Conservation (phyloP, 352 stramenopile species). For the Phytophthora ramorum region DNA sequence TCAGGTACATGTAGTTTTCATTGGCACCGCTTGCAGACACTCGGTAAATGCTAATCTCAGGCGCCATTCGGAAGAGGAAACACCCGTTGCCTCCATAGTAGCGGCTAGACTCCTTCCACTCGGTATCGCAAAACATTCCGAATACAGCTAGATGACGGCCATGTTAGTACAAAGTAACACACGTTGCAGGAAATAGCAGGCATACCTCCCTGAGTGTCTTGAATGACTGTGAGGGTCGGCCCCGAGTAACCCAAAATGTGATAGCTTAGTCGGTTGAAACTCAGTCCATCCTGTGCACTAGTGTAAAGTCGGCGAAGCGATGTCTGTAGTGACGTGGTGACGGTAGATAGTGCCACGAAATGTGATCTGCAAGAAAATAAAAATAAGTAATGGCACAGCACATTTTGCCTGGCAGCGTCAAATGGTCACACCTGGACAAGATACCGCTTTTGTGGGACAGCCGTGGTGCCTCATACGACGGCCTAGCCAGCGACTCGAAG, state of each 20-base stretch:
- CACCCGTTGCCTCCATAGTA: constrained; percentile 85
- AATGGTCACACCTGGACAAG: constrained; percentile 59
- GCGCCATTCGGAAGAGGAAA: constrained; percentile 79
- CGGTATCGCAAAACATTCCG: constrained; percentile 86
- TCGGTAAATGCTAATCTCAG: constrained; percentile 70
- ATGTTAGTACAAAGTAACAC: not conserved
- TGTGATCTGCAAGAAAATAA: constrained; percentile 55
- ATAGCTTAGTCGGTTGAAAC: constrained; percentile 85
- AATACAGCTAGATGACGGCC: constrained; percentile 63
- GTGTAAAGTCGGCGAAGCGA: constrained; percentile 78
- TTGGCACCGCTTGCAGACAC: constrained; percentile 52
- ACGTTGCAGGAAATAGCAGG: not conserved
- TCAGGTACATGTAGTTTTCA: constrained; percentile 88
- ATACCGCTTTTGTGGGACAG: constrained; percentile 77
- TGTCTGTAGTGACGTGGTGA: constrained; percentile 66
- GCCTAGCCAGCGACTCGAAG: constrained; percentile 56
- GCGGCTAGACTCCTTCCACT: constrained; percentile 85
- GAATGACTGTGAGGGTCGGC: constrained; percentile 74
- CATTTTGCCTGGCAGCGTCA: not conserved
- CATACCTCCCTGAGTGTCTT: constrained; percentile 68
- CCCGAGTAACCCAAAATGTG: constrained; percentile 85
- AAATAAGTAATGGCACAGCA: not conserved
- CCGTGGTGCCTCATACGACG: constrained; percentile 54
- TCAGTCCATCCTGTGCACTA: constrained; percentile 79
- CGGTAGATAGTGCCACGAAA: constrained; percentile 64